Base-by-base conservation (phyloP, 345 rosid genomes). In the Populus ilicifolia region DNA sequence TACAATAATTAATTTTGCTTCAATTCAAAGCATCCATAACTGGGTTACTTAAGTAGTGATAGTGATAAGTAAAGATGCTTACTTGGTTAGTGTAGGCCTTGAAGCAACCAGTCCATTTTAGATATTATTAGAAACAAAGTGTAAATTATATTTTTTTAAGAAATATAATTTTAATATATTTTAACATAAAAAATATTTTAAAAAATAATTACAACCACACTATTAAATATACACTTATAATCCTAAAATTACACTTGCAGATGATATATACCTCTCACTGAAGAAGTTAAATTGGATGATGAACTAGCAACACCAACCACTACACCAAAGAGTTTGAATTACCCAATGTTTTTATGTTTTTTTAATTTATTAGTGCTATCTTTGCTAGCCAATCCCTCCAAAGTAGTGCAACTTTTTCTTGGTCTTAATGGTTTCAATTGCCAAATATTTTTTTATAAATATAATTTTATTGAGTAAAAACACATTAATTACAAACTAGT, bases 1-100 rank as follows among this genome's bases (percentile, higher is more conserved):
- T 68, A 76, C 38, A 25, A 70, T 64, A 36, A 80, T 81, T 62
- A 39, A 50, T 77, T 70, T 75, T 33, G 80, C 86, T 81, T 84
- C 6, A 71, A 64, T 73, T 56, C 72, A 73, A 84, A 84, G 86
- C 84, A 80, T 75, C 44, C 56, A 43, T 46, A 52, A 67, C 67
- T 75, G 74, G 36, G 44, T 71, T 66, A 48, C 62, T 75, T 83
- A 78, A 75, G 78, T 63, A 64, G 80, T 72, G 83, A 83, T 8
- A 25, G 44, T 75, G 81, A 77, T 72, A 71, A 77, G 74, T 43
- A 38, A 36, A 48, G 52, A 50, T 56, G 38, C 33, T 67, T 29
- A 38, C 61, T 77, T 43, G 65, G 38, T 69, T 46, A 36, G 59
- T 80, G 41, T 27, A 71, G 61, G 27, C 13, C 66, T 73, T 52